These are phyloP conservation scores for Tanacetum coccineum DNA, from an alignment of 129 eudicot species.

Conservation along the genomic window DNA sequence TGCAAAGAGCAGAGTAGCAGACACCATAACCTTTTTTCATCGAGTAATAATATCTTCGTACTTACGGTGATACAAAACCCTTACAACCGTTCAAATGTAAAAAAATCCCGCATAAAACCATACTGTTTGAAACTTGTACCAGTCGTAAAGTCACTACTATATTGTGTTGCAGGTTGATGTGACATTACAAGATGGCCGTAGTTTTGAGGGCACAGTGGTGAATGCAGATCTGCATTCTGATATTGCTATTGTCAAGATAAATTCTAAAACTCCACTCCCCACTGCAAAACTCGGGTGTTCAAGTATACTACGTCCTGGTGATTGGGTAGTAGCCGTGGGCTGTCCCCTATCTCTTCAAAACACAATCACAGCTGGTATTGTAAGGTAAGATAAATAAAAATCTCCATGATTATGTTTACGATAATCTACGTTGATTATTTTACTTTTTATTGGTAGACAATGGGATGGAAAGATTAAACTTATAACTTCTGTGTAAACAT, in stretches of 20 bases:
- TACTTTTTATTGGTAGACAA: not conserved
- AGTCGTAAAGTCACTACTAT: not conserved
- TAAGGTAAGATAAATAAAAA: conserved; percentile 46
- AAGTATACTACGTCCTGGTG: conserved; percentile 85
- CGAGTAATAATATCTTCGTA: too few relatives aligned
- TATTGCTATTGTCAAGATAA: conserved; percentile 85
- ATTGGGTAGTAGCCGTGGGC: conserved; percentile 93
- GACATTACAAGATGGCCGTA: conserved; percentile 92
- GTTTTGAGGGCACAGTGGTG: conserved; percentile 85
- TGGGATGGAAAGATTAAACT: conserved; percentile 1
- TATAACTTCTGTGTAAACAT: not conserved
- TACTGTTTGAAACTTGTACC: not conserved
- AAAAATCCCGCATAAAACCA: too few relatives aligned
- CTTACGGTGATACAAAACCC: too few relatives aligned
- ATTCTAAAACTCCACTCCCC: conserved; percentile 81
- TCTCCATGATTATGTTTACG: not conserved
- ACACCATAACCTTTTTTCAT: too few relatives aligned
- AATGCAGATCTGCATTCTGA: conserved; percentile 93
- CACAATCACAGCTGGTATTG: conserved; percentile 87
- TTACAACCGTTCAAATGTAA: too few relatives aligned
- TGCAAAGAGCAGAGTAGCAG: not conserved
- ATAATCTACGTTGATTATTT: not conserved
- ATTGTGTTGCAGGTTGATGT: conserved; percentile 69
- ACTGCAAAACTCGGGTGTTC: conserved; percentile 84
- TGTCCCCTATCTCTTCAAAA: conserved; percentile 95